Percentiles rank a stretch among this genome's conserved stretches.
phyloP scores from a whole-genome alignment of 2,329 filamentous ascomycete genomes.

The Cytospora piceae region DNA sequence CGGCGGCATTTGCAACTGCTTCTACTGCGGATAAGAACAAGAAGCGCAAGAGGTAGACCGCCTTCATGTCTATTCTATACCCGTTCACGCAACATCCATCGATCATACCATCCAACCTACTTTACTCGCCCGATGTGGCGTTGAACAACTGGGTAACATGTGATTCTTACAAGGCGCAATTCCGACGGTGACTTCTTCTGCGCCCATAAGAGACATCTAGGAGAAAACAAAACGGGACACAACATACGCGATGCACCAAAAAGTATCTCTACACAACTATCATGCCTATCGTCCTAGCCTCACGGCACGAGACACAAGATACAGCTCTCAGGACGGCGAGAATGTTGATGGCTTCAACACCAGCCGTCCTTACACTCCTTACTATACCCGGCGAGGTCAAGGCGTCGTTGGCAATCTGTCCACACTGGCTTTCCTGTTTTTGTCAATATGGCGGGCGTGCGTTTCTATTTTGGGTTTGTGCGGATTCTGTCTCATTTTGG shows the following conservation, averaged over 20 bases:
- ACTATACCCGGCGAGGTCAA: conserved; percentile 22
- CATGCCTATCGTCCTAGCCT: conserved; percentile 11
- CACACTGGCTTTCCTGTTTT: conserved; percentile 17
- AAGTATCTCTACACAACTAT: conserved; percentile 15
- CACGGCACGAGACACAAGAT: background rate
- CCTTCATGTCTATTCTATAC: background rate
- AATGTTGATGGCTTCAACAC: conserved; percentile 22
- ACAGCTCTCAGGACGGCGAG: conserved; percentile 9
- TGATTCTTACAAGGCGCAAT: background rate
- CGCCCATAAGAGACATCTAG: background rate
- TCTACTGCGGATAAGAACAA: conserved; percentile 58
- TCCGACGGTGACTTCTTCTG: background rate
- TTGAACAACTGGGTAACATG: background rate
- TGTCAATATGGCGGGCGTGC: conserved; percentile 26
- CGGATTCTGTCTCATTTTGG: conserved; percentile 16
- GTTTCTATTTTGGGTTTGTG: conserved; percentile 17
- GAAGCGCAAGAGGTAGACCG: conserved; percentile 61
- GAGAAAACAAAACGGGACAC: background rate
- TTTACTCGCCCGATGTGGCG: background rate
- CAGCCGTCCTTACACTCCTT: conserved; percentile 28
- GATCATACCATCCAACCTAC: background rate
- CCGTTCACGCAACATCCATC: background rate
- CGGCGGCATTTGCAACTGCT: conserved; percentile 49
- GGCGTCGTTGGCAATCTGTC: conserved; percentile 29
- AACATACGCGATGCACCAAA: conserved; percentile 1